These are phyloP conservation scores for Candida quercuum DNA, from an alignment of 805 yeast species.

Conservation along the genomic window DNA sequence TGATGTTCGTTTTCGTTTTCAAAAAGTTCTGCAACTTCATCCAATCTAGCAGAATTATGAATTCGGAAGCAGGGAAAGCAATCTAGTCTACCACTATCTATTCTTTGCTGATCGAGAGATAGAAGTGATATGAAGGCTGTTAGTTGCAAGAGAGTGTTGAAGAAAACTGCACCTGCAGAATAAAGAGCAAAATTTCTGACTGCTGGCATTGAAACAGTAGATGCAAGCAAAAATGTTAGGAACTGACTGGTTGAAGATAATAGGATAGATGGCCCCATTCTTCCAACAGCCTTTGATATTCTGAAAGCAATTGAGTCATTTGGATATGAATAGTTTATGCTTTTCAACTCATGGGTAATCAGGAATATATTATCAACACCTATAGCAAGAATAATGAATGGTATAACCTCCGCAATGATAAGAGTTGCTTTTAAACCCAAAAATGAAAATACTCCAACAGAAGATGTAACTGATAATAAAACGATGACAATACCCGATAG, in stretches of 20 bases:
- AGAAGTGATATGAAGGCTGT: conserved; percentile 76
- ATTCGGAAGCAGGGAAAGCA: conserved; percentile 49
- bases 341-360: conserved; percentile 71
- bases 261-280: conserved; percentile 84
- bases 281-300: conserved; percentile 57
- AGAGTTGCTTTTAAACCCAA: conserved; percentile 82
- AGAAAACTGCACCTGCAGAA: conserved; percentile 78
- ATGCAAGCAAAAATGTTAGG: conserved; percentile 73
- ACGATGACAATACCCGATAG: conserved; percentile 82
- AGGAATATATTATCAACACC: conserved; percentile 95
- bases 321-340: conserved; percentile 42
- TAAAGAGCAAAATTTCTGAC: conserved; percentile 89
- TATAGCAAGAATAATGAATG: conserved; percentile 85
- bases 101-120: conserved; percentile 57
- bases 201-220: conserved; percentile 90
- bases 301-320: conserved; percentile 49
- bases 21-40: conserved; percentile 22
- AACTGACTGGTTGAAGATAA: conserved; percentile 74
- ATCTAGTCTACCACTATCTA: conserved; percentile 57
- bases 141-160: conserved; percentile 73
- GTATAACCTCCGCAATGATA: conserved; percentile 94
- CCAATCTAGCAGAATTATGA: conserved; percentile 11
- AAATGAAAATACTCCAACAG: conserved; percentile 76
- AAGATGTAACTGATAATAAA: conserved; percentile 68
- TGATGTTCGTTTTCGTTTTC: conserved; percentile 25